Base-by-base conservation (phyloP, 805 yeast genomes). In the Lachancea mirantina region DNA sequence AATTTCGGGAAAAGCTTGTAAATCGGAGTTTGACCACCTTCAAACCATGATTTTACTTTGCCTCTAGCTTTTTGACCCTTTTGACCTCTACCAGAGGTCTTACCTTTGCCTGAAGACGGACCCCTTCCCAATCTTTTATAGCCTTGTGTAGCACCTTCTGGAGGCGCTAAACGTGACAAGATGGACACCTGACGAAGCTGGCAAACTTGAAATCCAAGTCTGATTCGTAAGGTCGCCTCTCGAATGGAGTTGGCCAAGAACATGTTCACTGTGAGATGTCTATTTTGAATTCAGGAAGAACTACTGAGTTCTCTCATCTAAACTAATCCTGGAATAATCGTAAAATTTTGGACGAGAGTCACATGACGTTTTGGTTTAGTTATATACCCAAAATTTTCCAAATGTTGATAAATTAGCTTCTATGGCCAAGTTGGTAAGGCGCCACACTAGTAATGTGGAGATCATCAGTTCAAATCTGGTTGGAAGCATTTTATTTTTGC, bases 1-100 rank as follows among this genome's bases (percentile, higher is more conserved):
- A 79, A 67, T 55, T 89, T 89, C 45, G 96, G 95, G 61, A 84
- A 77, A 45, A 82, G 64, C 59, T 82, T 73, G 59, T 76, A 76
- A 53, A 80, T 76, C 16, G 96, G 97, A 2, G 97, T 92, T 58
- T 92, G 98, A 57, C 98, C 97, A 75, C 98, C 98, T 67, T 92
- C 98, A 56, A 89, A 85, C 89, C 94, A 84, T 38, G 81, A 74
- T 36, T 87, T 89, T 19, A 89, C 89, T 25, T 78, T 74, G 23
- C 89, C 83, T 62, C 97, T 76, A 8, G 97, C 96, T 64, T 89
- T 89, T 59, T 89, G 97, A 75, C 98, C 98, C 65, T 92, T 92
- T 52, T 84, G 95, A 68, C 98, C 98, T 59, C 97, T 73, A 30
- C 95, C 95, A 5, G 96, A 76, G 3, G 97, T 92, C 61, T 89